phyloP scores from a whole-genome alignment of 768 basidiomycete genomes.

The Boletus rubropictus region DNA sequence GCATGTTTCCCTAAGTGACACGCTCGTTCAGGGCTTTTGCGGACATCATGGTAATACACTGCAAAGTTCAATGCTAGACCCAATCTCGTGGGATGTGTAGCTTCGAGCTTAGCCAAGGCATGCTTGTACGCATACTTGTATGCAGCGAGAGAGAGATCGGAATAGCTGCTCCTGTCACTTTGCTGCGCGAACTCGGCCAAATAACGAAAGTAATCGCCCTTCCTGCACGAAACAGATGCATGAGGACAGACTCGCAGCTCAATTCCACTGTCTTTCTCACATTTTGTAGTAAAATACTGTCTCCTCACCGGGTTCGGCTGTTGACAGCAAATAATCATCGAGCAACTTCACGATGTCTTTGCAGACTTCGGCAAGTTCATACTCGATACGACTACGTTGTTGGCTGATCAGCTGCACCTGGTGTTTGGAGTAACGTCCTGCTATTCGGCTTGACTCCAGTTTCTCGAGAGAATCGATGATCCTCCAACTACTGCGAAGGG shows the following conservation, averaged over 20 bases:
- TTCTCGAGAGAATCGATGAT: slow-evolving; percentile 72
- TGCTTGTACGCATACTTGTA: slow-evolving; percentile 86
- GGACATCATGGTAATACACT: slow-evolving; percentile 89
- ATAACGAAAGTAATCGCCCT: slow-evolving; percentile 89
- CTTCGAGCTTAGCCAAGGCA: slow-evolving; percentile 64
- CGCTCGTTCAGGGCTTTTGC: slow-evolving; percentile 78
- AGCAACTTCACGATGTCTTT: slow-evolving; percentile 72
- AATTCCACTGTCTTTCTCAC: slow-evolving; percentile 35
- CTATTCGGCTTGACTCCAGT: slow-evolving; percentile 38
- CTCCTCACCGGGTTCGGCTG: slow-evolving; percentile 71
- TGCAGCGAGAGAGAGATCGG: slow-evolving; percentile 72
- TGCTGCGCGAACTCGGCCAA: slow-evolving; percentile 79
- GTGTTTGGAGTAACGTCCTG: slow-evolving; percentile 25
- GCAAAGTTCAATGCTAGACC: slow-evolving; percentile 89
- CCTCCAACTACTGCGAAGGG: slow-evolving; percentile 80
- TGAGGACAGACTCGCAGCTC: slow-evolving; percentile 6
- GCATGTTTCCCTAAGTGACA: slow-evolving; percentile 89
- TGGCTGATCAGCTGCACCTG: slow-evolving; percentile 64
- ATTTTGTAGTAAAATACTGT: slow-evolving; percentile 90
- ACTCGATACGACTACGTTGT: slow-evolving; percentile 72
- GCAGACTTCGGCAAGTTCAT: slow-evolving; percentile 70
- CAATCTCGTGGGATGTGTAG: slow-evolving; percentile 80
- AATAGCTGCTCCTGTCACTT: slow-evolving; percentile 61
- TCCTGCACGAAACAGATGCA: slow-evolving; percentile 39
- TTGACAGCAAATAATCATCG: slow-evolving; percentile 52